These are phyloP conservation scores for Friedmanniomyces simplex DNA, from an alignment of 495 filamentous ascomycete species.

Conservation along the genomic window DNA sequence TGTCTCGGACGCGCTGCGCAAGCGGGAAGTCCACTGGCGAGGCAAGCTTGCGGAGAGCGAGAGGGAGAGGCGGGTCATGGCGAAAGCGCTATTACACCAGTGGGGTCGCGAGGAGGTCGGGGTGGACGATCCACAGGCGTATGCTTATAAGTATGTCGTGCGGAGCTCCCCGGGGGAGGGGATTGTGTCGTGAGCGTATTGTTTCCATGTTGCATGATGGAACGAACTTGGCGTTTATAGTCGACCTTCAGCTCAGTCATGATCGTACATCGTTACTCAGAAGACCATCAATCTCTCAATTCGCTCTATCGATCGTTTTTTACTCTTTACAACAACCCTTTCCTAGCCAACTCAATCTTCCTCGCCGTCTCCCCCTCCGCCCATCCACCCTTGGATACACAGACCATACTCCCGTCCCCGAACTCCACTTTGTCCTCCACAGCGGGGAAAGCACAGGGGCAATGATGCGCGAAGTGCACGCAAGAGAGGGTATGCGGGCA, in stretches of 20 bases:
- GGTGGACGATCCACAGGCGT: slow-evolving; percentile 21
- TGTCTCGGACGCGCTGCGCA: background rate
- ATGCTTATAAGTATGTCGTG: slow-evolving; percentile 26
- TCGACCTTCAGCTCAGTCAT: too few species aligned
- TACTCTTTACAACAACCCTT: slow-evolving; percentile 74
- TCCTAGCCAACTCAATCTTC: slow-evolving; percentile 36
- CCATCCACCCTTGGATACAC: slow-evolving; percentile 72
- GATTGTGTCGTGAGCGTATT: background rate
- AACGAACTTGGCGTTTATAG: background rate
- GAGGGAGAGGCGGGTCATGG: slow-evolving; percentile 25
- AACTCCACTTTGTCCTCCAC: slow-evolving; percentile 85
- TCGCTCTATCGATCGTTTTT: too few species aligned
- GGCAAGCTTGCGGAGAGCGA: slow-evolving; percentile 13
- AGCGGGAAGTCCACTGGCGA: slow-evolving; percentile 8
- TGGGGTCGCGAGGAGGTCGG: slow-evolving; percentile 30
- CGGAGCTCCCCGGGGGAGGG: background rate
- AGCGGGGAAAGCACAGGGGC: slow-evolving; percentile 71
- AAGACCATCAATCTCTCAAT: too few species aligned
- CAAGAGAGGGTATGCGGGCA: slow-evolving; percentile 83
- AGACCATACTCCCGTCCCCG: slow-evolving; percentile 69
- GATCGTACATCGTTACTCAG: background rate
- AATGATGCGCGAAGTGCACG: slow-evolving; percentile 89
- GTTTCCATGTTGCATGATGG: background rate
- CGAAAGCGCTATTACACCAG: slow-evolving; percentile 25
- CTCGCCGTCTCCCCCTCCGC: slow-evolving; percentile 30